A percentile compares a stretch with the other conserved stretches of the same genome.
phyloP scores from a whole-genome alignment of 768 basidiomycete genomes.

The Psilocybe cyanescens region DNA sequence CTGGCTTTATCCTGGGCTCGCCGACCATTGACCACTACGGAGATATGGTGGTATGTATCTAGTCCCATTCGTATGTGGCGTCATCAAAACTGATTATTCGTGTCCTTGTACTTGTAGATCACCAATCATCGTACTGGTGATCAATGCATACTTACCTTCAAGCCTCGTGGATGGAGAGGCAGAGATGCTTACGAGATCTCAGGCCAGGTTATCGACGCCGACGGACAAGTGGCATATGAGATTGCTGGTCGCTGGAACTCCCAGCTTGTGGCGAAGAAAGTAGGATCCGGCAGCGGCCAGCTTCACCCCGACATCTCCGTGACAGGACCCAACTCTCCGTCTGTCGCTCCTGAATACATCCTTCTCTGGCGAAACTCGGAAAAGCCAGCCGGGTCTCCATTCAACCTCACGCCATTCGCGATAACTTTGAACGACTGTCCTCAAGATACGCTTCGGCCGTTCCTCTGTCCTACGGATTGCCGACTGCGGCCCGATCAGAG shows the following conservation, averaged over 20 bases:
- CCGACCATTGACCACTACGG: slow-evolving; percentile 94
- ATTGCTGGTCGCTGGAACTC: slow-evolving; percentile 97
- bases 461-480: slow-evolving; percentile 89
- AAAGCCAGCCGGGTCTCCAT: slow-evolving; percentile 77
- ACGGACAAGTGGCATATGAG: slow-evolving; percentile 75
- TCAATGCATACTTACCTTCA: slow-evolving; percentile 88
- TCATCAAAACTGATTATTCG: slow-evolving; percentile 1
- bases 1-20: slow-evolving; percentile 90
- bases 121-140: slow-evolving; percentile 93
- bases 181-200: slow-evolving; percentile 93
- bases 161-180: slow-evolving; percentile 94
- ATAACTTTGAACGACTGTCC: slow-evolving; percentile 92
- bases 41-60: slow-evolving; percentile 80
- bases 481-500: slow-evolving; percentile 91
- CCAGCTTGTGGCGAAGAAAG: slow-evolving; percentile 85
- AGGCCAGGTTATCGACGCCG: slow-evolving; percentile 73
- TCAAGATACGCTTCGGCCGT: slow-evolving; percentile 64
- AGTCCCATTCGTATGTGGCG: background rate
- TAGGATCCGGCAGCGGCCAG: slow-evolving; percentile 53
- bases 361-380: slow-evolving; percentile 93
- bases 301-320: slow-evolving; percentile 77
- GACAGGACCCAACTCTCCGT: slow-evolving; percentile 43
- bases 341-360: slow-evolving; percentile 68
- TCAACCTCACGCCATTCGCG: slow-evolving; percentile 95
- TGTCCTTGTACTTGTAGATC: slow-evolving; percentile 42